These are phyloP conservation scores for Amaranthus cruentus DNA, from an alignment of 148 eudicot genomes.

Conservation along the genomic window DNA sequence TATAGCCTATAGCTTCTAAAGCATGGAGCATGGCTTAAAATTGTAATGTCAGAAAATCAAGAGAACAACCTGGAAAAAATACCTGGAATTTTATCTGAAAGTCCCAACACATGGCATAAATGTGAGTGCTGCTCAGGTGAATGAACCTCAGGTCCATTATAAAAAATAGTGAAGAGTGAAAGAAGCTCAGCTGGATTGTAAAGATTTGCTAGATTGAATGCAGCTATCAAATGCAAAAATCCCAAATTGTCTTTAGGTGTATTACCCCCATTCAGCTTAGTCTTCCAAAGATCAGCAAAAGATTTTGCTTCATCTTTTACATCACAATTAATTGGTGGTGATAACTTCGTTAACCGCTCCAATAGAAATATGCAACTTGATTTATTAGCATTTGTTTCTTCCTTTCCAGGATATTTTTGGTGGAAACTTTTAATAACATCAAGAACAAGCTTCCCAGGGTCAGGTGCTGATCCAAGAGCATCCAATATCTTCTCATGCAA, in stretches of 20 bases:
- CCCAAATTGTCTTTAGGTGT: not conserved
- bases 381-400: not conserved
- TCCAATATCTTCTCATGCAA: conserved; percentile 22
- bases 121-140: conserved; percentile 4
- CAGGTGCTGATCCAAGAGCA: conserved; percentile 28
- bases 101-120: conserved; percentile 25
- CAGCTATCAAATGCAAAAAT: conserved; percentile 24
- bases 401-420: not conserved
- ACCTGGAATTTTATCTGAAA: conserved; percentile 28
- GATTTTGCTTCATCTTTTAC: conserved; percentile 16
- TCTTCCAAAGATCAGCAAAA: conserved; percentile 16
- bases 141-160: conserved; percentile 1
- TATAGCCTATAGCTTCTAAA: not conserved
- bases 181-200: conserved; percentile 19
- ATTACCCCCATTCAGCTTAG: conserved; percentile 2
- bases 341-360: conserved; percentile 23
- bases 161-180: conserved; percentile 10
- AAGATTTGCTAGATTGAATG: conserved; percentile 14
- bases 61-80: not conserved
- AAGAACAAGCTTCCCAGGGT: conserved; percentile 48
- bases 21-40: not conserved
- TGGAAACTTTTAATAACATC: conserved; percentile 26
- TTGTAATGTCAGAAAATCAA: not conserved
- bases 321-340: conserved; percentile 21
- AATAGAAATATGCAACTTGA: conserved; percentile 20